Evolutionary conservation across 2,329 filamentous ascomycete genomes (phyloP), one percentile per base, ranked within the genome.

Genomic region (Cryoendolithus antarcticus): DNA sequence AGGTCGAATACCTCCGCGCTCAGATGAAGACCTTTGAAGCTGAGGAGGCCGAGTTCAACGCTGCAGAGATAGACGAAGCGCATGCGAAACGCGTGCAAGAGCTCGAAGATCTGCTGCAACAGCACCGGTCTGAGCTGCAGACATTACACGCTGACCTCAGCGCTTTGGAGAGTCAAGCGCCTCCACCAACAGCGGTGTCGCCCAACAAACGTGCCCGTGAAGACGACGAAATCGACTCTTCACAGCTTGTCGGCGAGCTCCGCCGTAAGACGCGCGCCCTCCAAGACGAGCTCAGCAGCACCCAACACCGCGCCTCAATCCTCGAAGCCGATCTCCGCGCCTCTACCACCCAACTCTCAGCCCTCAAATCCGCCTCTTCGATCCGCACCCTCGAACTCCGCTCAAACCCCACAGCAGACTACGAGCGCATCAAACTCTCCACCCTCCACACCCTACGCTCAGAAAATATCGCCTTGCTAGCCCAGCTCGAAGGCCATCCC

Each of bases 1-100:
- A 98, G 58, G 85, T 91, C 1, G 88, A 95, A 49, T 94, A 93
- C 57, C 72, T 98, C 6, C 82, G 91, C 13, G 89, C 86, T 1
- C 91, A 98, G 60, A 71, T 96, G 39, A 88, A 88, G 62, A 81
- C 83, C 0, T 65, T 93, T 43, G 85, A 96, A 53, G 74, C 77
- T 1, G 91, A 98, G 60, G 88, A 96, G 52, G 75, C 77, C 38
- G 88, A 88, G 0, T 82, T 95, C 64, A 78, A 89, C 40, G 77
- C 84, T 0, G 83, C 86, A 29, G 77, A 75, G 32, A 80, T 82
- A 39, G 85, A 98, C 52, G 74, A 82, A 48, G 71, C 77, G 13
- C 89, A 86, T 46, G 66, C 72, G 0, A 71, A 80, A 45, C 80
- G 86, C 13, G 80, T 94, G 11, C 73, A 80, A 37, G 78, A 91